A percentile compares a stretch with the other conserved stretches of the same genome.
Evolutionary conservation across 2,329 filamentous ascomycete genomes (phyloP).

Genomic region (Leptographium wingfieldii): DNA sequence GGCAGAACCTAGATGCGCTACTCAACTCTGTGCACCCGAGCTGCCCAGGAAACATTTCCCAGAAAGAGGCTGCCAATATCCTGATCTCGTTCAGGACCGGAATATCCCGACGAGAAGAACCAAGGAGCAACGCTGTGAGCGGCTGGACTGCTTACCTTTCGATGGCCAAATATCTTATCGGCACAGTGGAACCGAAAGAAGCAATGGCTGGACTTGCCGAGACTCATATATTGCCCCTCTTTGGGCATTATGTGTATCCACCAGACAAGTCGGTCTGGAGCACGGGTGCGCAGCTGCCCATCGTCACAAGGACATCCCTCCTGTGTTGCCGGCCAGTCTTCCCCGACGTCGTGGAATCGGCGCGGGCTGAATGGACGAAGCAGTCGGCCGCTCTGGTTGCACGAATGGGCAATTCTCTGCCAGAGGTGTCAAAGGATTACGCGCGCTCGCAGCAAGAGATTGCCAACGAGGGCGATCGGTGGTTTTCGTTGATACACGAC

Average conservation of each 20-base stretch:
- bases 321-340: slow-evolving; percentile 28
- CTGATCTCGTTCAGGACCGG: slow-evolving; percentile 58
- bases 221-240: slow-evolving; percentile 40
- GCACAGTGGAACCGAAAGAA: slow-evolving; percentile 30
- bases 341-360: slow-evolving; percentile 30
- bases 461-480: slow-evolving; percentile 52
- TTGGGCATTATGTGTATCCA: slow-evolving; percentile 38
- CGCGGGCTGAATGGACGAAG: slow-evolving; percentile 48
- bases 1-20: slow-evolving; percentile 54
- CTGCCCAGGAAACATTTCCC: slow-evolving; percentile 28
- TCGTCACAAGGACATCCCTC: slow-evolving; percentile 35
- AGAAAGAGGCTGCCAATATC: slow-evolving; percentile 44
- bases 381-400: slow-evolving; percentile 50
- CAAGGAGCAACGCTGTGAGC: slow-evolving; percentile 49
- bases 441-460: slow-evolving; percentile 58
- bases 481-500: slow-evolving; percentile 45
- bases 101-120: slow-evolving; percentile 62
- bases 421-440: slow-evolving; percentile 71
- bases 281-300: slow-evolving; percentile 19
- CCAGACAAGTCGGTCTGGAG: slow-evolving; percentile 26
- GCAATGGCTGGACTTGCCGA: slow-evolving; percentile 31
- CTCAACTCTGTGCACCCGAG: slow-evolving; percentile 38
- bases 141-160: slow-evolving; percentile 70
- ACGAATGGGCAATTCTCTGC: slow-evolving; percentile 60
- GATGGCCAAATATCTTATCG: slow-evolving; percentile 41